Conservation (phyloP, 176 grass and related monocot genomes). For the Carex myosuroides region DNA sequence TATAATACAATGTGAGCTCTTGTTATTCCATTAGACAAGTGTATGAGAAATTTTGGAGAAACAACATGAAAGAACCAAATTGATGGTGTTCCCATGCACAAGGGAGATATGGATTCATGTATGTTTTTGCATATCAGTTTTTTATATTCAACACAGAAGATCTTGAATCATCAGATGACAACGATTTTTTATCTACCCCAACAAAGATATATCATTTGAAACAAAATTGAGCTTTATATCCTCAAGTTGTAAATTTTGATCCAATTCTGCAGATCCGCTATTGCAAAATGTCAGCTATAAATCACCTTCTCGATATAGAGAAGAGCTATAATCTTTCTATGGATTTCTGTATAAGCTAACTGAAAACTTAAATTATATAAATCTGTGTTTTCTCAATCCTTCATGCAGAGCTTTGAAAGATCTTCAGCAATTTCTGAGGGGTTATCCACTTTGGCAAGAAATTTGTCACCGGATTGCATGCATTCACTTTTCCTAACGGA, state of each 20-base stretch:
- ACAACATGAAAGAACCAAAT: too few species aligned
- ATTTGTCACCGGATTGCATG: not conserved
- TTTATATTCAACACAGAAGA: too few species aligned
- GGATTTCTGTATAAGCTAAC: not conserved
- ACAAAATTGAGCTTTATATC: not conserved
- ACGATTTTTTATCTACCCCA: too few species aligned
- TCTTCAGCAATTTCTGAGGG: constrained; percentile 7
- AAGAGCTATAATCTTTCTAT: not conserved
- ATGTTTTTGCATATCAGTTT: too few species aligned
- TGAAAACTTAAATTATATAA: not conserved
- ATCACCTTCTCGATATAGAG: not conserved
- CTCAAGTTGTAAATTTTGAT: not conserved
- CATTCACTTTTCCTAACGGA: not conserved
- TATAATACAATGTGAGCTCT: too few species aligned
- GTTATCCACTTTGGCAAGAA: not conserved
- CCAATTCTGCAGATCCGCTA: not conserved
- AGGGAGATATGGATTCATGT: too few species aligned
- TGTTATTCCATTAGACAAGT: too few species aligned
- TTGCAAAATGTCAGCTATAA: not conserved
- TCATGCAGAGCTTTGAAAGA: constrained; percentile 14
- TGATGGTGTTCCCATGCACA: too few species aligned
- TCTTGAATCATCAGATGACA: too few species aligned
- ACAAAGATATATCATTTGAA: not conserved
- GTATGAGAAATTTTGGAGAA: too few species aligned
- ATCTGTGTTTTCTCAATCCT: not conserved